Evolutionary conservation across 1,284 basidiomycete species (phyloP).

Genomic region (Ustilago bromivora): DNA sequence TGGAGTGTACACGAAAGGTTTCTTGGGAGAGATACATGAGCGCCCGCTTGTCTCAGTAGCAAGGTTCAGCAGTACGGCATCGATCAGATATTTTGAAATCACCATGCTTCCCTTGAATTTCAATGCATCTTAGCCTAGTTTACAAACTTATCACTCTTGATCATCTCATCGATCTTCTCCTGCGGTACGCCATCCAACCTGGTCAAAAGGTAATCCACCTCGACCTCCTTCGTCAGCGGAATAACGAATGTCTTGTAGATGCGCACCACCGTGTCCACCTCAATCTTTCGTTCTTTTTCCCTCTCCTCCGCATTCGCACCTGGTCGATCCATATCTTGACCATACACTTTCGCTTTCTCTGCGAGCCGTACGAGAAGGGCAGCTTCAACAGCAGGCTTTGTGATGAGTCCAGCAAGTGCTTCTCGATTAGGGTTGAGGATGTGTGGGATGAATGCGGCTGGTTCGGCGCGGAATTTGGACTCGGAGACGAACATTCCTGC

Average conservation of each 20-base stretch:
- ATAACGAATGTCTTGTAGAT: slow-evolving; percentile 96
- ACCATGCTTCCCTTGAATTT: no score
- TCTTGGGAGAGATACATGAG: no score
- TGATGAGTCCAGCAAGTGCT: slow-evolving; percentile 81
- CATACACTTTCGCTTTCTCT: slow-evolving; percentile 93
- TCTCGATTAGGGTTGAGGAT: slow-evolving; percentile 85
- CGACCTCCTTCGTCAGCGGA: slow-evolving; percentile 95
- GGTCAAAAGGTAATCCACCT: slow-evolving; percentile 73
- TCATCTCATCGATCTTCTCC: slow-evolving; percentile 25
- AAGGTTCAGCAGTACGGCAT: no score
- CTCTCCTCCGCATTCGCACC: slow-evolving; percentile 34
- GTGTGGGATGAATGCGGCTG: slow-evolving; percentile 88
- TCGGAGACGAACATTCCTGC: slow-evolving; percentile 98
- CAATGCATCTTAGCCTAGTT: slow-evolving; percentile 9
- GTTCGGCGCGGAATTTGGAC: slow-evolving; percentile 88
- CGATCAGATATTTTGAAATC: no score
- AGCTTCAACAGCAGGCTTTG: slow-evolving; percentile 93
- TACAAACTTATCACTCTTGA: slow-evolving; percentile 36
- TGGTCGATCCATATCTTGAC: slow-evolving; percentile 80
- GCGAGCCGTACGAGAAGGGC: slow-evolving; percentile 85
- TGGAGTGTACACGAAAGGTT: no score
- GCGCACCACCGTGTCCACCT: slow-evolving; percentile 90
- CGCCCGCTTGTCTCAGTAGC: no score
- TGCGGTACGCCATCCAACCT: slow-evolving; percentile 33
- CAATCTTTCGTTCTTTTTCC: slow-evolving; percentile 77